phyloP scores from a whole-genome alignment of 1,284 basidiomycete genomes.

The Austroboletus novae-zelandiae region DNA sequence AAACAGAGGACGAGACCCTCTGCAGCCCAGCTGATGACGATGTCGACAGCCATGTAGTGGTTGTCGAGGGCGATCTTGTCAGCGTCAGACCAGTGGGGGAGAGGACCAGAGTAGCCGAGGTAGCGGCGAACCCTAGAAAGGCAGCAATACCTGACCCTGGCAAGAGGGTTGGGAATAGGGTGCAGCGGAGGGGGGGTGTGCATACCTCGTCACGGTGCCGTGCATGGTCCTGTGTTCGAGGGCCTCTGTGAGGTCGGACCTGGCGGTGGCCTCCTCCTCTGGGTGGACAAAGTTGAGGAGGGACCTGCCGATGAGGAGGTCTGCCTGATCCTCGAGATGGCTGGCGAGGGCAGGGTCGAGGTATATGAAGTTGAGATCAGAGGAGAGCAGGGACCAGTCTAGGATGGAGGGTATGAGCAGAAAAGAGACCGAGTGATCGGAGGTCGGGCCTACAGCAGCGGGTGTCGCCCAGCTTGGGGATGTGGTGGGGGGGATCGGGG shows the following conservation, averaged over 20 bases:
- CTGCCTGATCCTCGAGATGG: conserved; percentile 75
- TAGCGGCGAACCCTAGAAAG: conserved; percentile 65
- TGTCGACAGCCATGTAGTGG: conserved; percentile 85
- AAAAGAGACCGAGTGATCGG: conserved; percentile 33
- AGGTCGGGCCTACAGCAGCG: conserved; percentile 57
- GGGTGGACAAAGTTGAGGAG: conserved; percentile 89
- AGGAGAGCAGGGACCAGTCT: conserved; percentile 74
- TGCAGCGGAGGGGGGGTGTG: conserved; percentile 3
- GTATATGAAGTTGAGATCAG: conserved; percentile 81
- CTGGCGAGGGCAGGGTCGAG: conserved; percentile 81
- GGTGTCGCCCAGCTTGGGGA: conserved; percentile 61
- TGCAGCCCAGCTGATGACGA: conserved; percentile 94
- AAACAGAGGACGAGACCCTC: conserved; percentile 92
- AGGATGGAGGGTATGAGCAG: conserved; percentile 13
- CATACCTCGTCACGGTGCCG: conserved; percentile 86
- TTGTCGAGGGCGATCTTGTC: conserved; percentile 71
- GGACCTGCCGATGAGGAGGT: conserved; percentile 68
- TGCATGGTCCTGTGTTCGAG: conserved; percentile 81
- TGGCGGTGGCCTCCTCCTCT: conserved; percentile 79
- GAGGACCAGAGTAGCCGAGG: conserved; percentile 59
- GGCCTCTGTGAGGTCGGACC: conserved; percentile 75
- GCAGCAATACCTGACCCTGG: conserved; percentile 73
- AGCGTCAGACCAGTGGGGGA: conserved; percentile 56
- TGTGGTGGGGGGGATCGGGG: conserved; percentile 16
- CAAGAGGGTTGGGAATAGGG: conserved; percentile 21